Conservation (phyloP, 768 basidiomycete species). For the Naganishia onofrii region DNA sequence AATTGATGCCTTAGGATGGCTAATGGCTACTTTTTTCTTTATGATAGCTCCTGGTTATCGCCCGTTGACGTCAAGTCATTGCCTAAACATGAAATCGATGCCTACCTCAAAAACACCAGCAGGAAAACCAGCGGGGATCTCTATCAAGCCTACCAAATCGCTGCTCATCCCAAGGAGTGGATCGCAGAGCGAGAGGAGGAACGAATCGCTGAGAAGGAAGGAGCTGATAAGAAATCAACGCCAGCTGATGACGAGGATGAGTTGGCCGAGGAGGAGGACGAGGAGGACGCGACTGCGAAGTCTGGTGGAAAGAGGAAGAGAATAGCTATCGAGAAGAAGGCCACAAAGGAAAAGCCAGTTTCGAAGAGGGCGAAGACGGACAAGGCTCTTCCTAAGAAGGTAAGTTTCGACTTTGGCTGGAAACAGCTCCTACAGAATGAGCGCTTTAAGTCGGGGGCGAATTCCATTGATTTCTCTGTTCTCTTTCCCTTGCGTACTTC, state of each 20-base stretch:
- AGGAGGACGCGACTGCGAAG: constrained; percentile 32
- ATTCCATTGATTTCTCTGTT: background rate
- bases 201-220: constrained; percentile 34
- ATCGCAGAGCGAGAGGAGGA: constrained; percentile 42
- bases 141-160: constrained; percentile 69
- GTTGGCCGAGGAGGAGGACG: constrained; percentile 26
- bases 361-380: constrained; percentile 29
- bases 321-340: constrained; percentile 21
- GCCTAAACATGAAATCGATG: constrained; percentile 73
- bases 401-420: background rate
- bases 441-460: background rate
- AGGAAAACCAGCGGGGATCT: constrained; percentile 75
- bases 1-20: background rate
- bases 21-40: background rate
- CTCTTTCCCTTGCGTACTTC: background rate
- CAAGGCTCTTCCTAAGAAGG: constrained; percentile 30
- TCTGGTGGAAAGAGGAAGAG: constrained; percentile 37
- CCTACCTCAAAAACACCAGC: constrained; percentile 69
- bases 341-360: constrained; percentile 22
- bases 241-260: constrained; percentile 44
- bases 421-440: background rate
- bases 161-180: constrained; percentile 70
- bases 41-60: constrained; percentile 73
- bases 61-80: constrained; percentile 78
- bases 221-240: constrained; percentile 53